These are phyloP conservation scores for Blastomyces parvus DNA, from an alignment of 2,329 filamentous ascomycete species.

Conservation along the genomic window DNA sequence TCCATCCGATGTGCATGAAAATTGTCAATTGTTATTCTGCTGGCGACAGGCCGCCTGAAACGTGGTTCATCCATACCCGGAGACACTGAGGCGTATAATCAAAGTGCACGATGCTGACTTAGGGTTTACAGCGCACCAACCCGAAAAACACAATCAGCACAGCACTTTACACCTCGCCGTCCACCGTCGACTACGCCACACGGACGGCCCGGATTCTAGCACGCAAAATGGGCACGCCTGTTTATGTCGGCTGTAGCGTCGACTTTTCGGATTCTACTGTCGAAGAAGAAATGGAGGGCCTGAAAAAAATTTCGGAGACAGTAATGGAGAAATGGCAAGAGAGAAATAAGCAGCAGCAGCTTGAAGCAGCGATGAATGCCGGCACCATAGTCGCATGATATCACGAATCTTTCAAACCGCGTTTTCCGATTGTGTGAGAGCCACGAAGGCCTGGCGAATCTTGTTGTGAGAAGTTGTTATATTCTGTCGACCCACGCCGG, in stretches of 20 bases:
- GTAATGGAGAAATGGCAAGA: conserved; percentile 46
- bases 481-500: not conserved
- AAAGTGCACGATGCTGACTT: not conserved
- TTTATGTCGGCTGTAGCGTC: conserved; percentile 87
- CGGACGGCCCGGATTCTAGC: conserved; percentile 75
- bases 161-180: conserved; percentile 61
- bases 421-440: not conserved
- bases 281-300: conserved; percentile 90
- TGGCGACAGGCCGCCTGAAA: not conserved
- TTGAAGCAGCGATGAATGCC: not conserved
- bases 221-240: conserved; percentile 59
- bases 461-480: not conserved
- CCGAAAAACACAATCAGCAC: conserved; percentile 58
- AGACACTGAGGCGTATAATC: not conserved
- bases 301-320: conserved; percentile 63
- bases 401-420: not conserved
- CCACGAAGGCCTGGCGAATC: no score
- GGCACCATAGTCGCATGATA: not conserved
- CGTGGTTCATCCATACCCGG: not conserved
- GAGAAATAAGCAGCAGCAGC: not conserved
- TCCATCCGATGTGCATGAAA: not conserved
- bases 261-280: conserved; percentile 70
- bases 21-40: not conserved
- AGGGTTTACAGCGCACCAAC: conserved; percentile 28
- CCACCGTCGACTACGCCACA: conserved; percentile 76